Evolutionary conservation across 108 stramenopile species (phyloP).

Genomic region (Nannochloropsis salina): DNA sequence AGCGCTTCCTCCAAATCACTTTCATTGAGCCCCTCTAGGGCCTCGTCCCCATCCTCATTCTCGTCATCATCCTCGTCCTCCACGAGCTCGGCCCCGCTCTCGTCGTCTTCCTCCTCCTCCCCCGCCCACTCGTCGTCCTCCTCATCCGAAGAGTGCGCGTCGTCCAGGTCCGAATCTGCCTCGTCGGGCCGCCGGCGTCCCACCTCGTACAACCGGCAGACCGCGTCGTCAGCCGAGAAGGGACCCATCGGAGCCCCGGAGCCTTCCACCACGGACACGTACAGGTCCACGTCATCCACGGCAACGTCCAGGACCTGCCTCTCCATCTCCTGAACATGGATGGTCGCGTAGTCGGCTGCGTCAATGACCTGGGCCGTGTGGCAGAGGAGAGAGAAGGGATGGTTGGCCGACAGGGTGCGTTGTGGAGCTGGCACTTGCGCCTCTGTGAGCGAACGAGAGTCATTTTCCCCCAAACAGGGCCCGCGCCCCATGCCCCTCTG

Average conservation of each 20-base stretch:
- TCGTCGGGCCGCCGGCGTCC: conserved; percentile 36
- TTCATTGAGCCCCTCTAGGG: background rate
- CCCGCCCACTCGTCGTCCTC: conserved; percentile 37
- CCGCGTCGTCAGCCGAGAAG: conserved; percentile 21
- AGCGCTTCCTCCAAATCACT: background rate
- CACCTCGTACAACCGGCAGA: conserved; percentile 38
- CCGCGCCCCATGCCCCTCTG: background rate
- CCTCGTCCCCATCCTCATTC: background rate
- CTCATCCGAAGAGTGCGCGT: conserved; percentile 31
- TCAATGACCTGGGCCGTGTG: conserved; percentile 21
- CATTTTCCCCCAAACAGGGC: background rate
- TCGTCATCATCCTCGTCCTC: conserved; percentile 3
- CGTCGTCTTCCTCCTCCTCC: conserved; percentile 30
- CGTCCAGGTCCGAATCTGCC: conserved; percentile 35
- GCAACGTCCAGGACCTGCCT: background rate
- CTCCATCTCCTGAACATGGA: background rate
- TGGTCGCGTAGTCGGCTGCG: background rate
- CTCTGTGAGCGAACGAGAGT: background rate
- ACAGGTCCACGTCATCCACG: conserved; percentile 26
- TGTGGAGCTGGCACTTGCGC: background rate
- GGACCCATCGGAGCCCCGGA: conserved; percentile 12
- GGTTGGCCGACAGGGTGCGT: background rate
- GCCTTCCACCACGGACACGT: conserved; percentile 26
- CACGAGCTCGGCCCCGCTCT: background rate
- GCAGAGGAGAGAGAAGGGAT: conserved; percentile 18